Evolutionary conservation across 2,329 filamentous ascomycete species (phyloP).

Genomic region (Colletotrichum cereale): DNA sequence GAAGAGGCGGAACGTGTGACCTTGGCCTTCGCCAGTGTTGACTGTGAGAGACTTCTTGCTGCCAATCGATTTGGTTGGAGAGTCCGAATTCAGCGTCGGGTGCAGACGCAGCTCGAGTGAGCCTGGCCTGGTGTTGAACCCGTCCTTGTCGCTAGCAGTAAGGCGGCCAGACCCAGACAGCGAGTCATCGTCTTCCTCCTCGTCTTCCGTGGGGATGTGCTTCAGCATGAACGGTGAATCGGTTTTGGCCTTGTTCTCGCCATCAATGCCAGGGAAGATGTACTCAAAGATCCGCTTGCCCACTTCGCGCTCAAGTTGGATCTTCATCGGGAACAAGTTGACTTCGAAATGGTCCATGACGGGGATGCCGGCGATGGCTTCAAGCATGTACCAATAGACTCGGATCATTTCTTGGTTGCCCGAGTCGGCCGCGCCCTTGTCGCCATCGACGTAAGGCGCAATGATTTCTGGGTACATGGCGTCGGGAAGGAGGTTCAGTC

Average conservation of each 20-base stretch:
- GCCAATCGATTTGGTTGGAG: slow-evolving; percentile 48
- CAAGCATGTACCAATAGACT: slow-evolving; percentile 98
- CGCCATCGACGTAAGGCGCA: slow-evolving; percentile 83
- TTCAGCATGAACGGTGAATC: slow-evolving; percentile 72
- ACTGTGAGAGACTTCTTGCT: slow-evolving; percentile 62
- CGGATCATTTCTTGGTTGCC: slow-evolving; percentile 85
- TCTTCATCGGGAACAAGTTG: slow-evolving; percentile 89
- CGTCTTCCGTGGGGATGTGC: slow-evolving; percentile 61
- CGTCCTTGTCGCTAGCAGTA: slow-evolving; percentile 59
- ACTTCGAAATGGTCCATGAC: slow-evolving; percentile 98
- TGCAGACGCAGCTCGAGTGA: slow-evolving; percentile 85
- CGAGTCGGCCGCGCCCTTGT: slow-evolving; percentile 64
- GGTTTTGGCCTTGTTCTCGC: slow-evolving; percentile 62
- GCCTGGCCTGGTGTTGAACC: slow-evolving; percentile 72
- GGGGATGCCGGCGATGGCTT: slow-evolving; percentile 96
- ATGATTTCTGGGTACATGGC: slow-evolving; percentile 98
- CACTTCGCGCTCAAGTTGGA: slow-evolving; percentile 93
- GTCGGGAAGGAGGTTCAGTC: slow-evolving; percentile 89
- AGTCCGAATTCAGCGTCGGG: slow-evolving; percentile 79
- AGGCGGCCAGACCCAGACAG: slow-evolving; percentile 55
- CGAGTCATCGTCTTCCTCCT: slow-evolving; percentile 61
- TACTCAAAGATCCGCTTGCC: slow-evolving; percentile 96
- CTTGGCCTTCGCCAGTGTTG: slow-evolving; percentile 57
- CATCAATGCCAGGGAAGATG: slow-evolving; percentile 88
- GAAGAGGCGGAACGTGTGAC: slow-evolving; percentile 66